Conservation (phyloP, 352 stramenopile species). For the Aphanomyces stellatus region DNA sequence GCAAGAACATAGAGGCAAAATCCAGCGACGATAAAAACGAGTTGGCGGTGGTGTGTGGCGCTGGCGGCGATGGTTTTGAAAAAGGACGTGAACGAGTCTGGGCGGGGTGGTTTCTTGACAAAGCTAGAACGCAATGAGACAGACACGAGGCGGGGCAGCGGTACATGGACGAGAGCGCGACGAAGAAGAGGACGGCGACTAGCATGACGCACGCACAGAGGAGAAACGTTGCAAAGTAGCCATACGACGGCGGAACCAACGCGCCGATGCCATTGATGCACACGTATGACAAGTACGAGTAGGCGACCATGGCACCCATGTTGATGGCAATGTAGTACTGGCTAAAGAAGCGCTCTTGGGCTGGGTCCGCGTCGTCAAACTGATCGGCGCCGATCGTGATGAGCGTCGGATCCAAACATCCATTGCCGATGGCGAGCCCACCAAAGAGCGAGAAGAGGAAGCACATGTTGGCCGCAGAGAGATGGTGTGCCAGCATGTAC, state of each 20-base stretch:
- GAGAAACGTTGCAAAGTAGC: conserved; percentile 83
- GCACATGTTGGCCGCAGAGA: conserved; percentile 37
- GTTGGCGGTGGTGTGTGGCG: background rate
- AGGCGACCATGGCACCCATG: conserved; percentile 79
- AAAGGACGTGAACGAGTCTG: background rate
- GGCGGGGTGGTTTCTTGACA: background rate
- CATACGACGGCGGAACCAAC: conserved; percentile 46
- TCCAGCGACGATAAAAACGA: background rate
- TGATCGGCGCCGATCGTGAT: conserved; percentile 24
- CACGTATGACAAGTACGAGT: conserved; percentile 80
- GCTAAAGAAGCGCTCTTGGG: conserved; percentile 26
- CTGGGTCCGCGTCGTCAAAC: conserved; percentile 42
- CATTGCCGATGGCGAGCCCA: conserved; percentile 45
- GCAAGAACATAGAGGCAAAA: background rate
- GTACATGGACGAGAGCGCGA: conserved; percentile 46
- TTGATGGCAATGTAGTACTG: conserved; percentile 20
- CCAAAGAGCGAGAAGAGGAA: conserved; percentile 64
- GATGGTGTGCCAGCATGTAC: conserved; percentile 34
- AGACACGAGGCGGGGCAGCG: background rate
- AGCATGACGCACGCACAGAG: conserved; percentile 67
- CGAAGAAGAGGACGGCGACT: conserved; percentile 42
- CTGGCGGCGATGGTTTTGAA: background rate
- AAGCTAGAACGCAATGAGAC: background rate
- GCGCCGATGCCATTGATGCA: conserved; percentile 75
- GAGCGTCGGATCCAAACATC: conserved; percentile 26